These are phyloP conservation scores for Phytophthora citrophthora DNA, from an alignment of 352 stramenopile genomes.

Conservation along the genomic window DNA sequence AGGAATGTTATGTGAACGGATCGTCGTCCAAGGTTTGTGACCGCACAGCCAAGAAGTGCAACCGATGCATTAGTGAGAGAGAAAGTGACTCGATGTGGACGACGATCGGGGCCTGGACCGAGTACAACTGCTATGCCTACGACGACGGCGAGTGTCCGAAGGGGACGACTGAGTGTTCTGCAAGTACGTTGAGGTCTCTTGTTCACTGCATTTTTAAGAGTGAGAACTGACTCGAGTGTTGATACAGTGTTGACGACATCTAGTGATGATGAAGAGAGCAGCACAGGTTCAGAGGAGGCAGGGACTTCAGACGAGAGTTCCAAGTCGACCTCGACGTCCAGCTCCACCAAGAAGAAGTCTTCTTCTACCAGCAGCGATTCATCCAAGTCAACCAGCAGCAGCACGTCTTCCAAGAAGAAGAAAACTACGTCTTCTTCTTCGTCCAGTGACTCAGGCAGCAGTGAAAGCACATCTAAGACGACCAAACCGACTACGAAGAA, in stretches of 20 bases:
- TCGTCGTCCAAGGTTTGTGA: conserved; percentile 53
- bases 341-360: conserved; percentile 32
- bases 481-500: conserved; percentile 36
- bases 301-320: conserved; percentile 22
- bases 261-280: conserved; percentile 20
- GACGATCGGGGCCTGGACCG: conserved; percentile 25
- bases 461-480: conserved; percentile 24
- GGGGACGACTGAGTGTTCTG: conserved; percentile 45
- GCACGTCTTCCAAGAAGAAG: conserved; percentile 30
- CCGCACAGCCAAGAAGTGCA: conserved; percentile 47
- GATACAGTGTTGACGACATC: conserved; percentile 26
- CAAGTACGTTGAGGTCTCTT: conserved; percentile 29
- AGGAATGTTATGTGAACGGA: conserved; percentile 58
- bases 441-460: conserved; percentile 29
- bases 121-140: conserved; percentile 59
- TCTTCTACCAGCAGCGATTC: conserved; percentile 36
- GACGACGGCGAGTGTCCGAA: conserved; percentile 44
- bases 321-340: conserved; percentile 20
- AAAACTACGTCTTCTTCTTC: conserved; percentile 24
- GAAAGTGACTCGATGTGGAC: conserved; percentile 31
- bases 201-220: neutral
- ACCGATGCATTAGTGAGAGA: conserved; percentile 46
- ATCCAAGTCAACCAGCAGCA: conserved; percentile 34
- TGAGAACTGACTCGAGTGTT: conserved; percentile 1
- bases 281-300: conserved; percentile 16